Evolutionary conservation across 2,329 filamentous ascomycete species (phyloP).

Genomic region (Magnaporthiopsis rhizophila): DNA sequence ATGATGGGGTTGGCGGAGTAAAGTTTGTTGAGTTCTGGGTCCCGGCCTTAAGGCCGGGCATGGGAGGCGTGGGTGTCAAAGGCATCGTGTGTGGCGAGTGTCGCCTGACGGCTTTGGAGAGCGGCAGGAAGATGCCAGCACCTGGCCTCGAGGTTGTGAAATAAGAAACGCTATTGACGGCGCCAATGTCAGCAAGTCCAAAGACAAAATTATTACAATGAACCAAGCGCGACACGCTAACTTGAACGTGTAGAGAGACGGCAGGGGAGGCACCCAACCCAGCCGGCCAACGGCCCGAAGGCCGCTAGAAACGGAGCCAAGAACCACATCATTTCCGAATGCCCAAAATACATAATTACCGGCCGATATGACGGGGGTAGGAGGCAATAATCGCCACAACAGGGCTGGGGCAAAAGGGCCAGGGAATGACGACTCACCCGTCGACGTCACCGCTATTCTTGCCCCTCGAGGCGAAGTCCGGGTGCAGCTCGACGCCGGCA

Average conservation of each 20-base stretch:
- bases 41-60: constrained; percentile 43
- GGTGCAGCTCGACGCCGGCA: constrained; percentile 81
- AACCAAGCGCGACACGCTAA: constrained; percentile 13
- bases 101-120: constrained; percentile 69
- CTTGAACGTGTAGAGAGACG: not conserved
- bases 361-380: not conserved
- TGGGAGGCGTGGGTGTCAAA: constrained; percentile 61
- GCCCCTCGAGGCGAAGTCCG: constrained; percentile 71
- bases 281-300: constrained; percentile 9
- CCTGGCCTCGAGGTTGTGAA: constrained; percentile 72
- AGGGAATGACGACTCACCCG: constrained; percentile 54
- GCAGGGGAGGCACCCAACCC: not conserved
- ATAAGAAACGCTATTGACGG: constrained; percentile 53
- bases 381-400: not conserved
- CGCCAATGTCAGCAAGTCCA: not conserved
- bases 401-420: not conserved
- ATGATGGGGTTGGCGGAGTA: constrained; percentile 55
- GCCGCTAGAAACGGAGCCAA: constrained; percentile 3
- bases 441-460: constrained; percentile 98
- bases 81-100: constrained; percentile 47
- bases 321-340: not conserved
- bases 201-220: not conserved
- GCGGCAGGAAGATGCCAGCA: constrained; percentile 87
- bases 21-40: constrained; percentile 52
- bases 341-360: not conserved